Evolutionary conservation across 768 basidiomycete species (phyloP), one percentile per base, ranked within the genome.

Genomic region (Ramaria sp.): DNA sequence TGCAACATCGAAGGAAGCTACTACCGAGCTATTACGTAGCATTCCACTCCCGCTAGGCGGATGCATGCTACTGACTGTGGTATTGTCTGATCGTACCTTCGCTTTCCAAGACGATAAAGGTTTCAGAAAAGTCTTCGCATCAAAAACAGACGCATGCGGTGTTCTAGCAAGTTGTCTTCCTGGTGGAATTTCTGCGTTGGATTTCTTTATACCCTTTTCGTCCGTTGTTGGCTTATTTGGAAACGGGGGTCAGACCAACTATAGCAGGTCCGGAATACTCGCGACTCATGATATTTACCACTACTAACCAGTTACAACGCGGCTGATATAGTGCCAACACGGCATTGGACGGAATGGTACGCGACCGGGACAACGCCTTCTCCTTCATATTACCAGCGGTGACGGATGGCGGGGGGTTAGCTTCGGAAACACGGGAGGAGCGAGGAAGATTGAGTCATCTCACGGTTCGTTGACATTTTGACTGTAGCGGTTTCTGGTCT

Each of bases 191-290:
- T 42, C 56, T 8, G 38, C 53, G 4, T 59, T 71, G 15, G 71
- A 72, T 27, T 73, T 71, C 56, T 56, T 71, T 15, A 56, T 72
- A 41, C 56, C 63, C 2, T 63, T 70, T 32, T 69, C 70, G 0
- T 70, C 70, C 1, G 63, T 69, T 5, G 56, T 66, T 4, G 57
- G 48, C 12, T 28, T 67, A 8, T 68, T 70, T 56, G 72, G 72
- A 10, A 64, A 59, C 48, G 60, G 61, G 13, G 72, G 71, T 1
- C 72, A 73, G 57, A 66, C 69, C 0, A 73, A 71, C 52, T 72
- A 72, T 58, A 62, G 66, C 8, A 62, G 63, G 68, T 70, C 44
- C 56, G 39, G 25, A 56, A 56, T 30, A 36, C 37, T n/a, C n/a
- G 22, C 15, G 16, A 2, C 27, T 30, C 47, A 25, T 18, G 18